These are phyloP conservation scores for Parastagonospora avenae DNA, from an alignment of 2,329 filamentous ascomycete genomes.

Conservation along the genomic window DNA sequence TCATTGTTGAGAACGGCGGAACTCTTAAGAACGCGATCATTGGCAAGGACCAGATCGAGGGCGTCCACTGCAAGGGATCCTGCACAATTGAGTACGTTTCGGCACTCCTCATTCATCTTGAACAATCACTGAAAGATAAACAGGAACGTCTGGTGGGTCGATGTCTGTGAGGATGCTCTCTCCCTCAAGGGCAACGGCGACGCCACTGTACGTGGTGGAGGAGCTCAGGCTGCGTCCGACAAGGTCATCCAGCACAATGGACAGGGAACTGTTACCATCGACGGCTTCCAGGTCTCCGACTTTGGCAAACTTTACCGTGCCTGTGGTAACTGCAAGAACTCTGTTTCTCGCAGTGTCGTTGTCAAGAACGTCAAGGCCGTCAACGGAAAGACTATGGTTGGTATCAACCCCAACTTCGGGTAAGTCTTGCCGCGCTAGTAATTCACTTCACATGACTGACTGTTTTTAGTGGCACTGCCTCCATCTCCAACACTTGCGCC, in stretches of 20 bases:
- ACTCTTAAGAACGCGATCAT: constrained; percentile 63
- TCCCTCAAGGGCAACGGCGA: constrained; percentile 45
- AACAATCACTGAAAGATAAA: neutral
- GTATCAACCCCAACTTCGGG: constrained; percentile 60
- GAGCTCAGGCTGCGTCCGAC: constrained; percentile 46
- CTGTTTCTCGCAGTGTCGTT: constrained; percentile 50
- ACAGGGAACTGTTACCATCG: constrained; percentile 46
- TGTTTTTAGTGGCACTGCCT: constrained; percentile 48
- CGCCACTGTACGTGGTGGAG: constrained; percentile 48
- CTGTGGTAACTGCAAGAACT: constrained; percentile 58
- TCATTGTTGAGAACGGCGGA: constrained; percentile 58
- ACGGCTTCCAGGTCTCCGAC: constrained; percentile 43
- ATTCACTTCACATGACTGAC: too few relatives aligned
- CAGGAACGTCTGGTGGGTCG: constrained; percentile 52
- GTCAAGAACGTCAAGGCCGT: constrained; percentile 53
- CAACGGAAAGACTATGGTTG: constrained; percentile 51
- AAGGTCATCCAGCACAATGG: constrained; percentile 54
- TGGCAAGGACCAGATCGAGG: constrained; percentile 54
- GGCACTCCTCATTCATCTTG: constrained; percentile 39
- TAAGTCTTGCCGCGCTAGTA: constrained; percentile 36
- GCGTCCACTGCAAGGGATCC: constrained; percentile 43
- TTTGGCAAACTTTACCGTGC: constrained; percentile 54
- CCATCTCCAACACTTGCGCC: constrained; percentile 45
- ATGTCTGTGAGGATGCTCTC: constrained; percentile 51
- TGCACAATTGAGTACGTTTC: constrained; percentile 56